phyloP scores from a whole-genome alignment of 192 early-diverging fungal species.

The Gorgonomyces haynaldii region DNA sequence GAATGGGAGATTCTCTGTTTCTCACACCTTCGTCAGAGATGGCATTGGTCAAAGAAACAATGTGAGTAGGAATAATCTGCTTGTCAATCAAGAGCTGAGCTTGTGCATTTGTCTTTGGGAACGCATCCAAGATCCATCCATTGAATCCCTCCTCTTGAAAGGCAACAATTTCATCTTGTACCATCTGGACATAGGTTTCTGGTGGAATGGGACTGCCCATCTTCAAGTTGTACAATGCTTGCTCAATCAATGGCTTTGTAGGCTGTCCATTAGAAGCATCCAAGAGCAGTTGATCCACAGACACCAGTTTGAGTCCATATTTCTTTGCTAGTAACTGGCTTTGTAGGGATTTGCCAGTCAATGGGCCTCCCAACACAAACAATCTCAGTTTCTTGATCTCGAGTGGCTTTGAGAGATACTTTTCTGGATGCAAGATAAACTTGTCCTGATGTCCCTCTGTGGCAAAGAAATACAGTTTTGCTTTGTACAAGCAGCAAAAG shows the following conservation, averaged over 20 bases:
- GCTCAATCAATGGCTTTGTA: no score
- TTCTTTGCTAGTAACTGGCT: conserved; percentile 22
- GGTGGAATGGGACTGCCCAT: no score
- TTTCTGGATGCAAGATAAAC: conserved; percentile 34
- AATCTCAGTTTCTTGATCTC: conserved; percentile 11
- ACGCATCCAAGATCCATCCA: conserved; percentile 46
- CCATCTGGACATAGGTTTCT: no score
- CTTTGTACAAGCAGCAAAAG: conserved; percentile 7
- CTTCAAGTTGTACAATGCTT: no score
- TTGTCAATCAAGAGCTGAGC: neutral
- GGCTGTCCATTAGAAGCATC: no score
- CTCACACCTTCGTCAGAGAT: no score
- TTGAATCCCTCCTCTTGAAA: conserved; percentile 1
- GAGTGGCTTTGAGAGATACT: conserved; percentile 23
- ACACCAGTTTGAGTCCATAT: conserved; percentile 20
- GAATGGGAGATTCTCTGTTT: no score
- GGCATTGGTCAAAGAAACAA: no score
- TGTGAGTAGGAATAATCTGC: conserved; percentile 22
- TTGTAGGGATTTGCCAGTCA: conserved; percentile 40
- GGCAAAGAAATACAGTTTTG: conserved; percentile 27
- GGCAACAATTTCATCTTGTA: no score
- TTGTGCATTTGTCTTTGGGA: conserved; percentile 37
- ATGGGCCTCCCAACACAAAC: conserved; percentile 31
- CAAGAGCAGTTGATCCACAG: conserved; percentile 24
- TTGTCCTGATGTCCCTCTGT: conserved; percentile 10